A percentile compares a stretch with the other conserved stretches of the same genome.
Conservation (phyloP, 108 stramenopile genomes). For the Pseudonitzschia pungens region DNA sequence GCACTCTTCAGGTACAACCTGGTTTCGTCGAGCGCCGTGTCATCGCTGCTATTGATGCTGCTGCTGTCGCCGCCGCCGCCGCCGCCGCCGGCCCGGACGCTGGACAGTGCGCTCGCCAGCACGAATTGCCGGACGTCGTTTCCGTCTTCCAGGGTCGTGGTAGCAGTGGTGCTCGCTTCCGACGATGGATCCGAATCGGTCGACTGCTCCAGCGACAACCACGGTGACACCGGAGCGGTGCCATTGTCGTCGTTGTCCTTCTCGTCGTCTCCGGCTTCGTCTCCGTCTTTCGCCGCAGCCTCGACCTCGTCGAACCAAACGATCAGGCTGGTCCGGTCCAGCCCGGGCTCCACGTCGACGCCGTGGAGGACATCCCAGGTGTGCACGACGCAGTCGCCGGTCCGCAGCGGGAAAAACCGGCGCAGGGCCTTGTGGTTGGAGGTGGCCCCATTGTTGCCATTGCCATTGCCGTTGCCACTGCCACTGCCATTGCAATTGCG, state of each 20-base stretch:
- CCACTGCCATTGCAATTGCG: too few relatives aligned
- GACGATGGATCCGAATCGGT: too few relatives aligned
- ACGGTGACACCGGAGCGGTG: conserved; percentile 43
- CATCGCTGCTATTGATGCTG: neutral
- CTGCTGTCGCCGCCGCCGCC: too few relatives aligned
- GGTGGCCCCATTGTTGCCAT: too few relatives aligned
- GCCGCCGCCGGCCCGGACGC: too few relatives aligned
- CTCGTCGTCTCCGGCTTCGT: conserved; percentile 8
- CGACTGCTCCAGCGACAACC: conserved; percentile 32
- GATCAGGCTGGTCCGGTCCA: conserved; percentile 69
- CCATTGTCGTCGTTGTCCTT: neutral
- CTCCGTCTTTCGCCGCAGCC: conserved; percentile 1
- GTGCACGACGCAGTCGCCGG: conserved; percentile 69
- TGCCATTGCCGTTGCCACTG: too few relatives aligned
- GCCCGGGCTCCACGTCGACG: conserved; percentile 59
- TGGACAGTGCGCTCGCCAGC: conserved; percentile 55
- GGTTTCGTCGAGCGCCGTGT: conserved; percentile 7
- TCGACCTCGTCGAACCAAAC: conserved; percentile 64
- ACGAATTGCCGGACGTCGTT: conserved; percentile 68
- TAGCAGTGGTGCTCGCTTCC: neutral
- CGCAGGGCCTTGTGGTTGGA: conserved; percentile 61
- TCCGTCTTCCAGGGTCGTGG: conserved; percentile 1
- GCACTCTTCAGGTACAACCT: conserved; percentile 61
- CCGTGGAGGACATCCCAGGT: conserved; percentile 77
- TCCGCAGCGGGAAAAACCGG: conserved; percentile 54